phyloP scores from a whole-genome alignment of 1,139 yeast genomes.

The Debaryomyces robertsiae region DNA sequence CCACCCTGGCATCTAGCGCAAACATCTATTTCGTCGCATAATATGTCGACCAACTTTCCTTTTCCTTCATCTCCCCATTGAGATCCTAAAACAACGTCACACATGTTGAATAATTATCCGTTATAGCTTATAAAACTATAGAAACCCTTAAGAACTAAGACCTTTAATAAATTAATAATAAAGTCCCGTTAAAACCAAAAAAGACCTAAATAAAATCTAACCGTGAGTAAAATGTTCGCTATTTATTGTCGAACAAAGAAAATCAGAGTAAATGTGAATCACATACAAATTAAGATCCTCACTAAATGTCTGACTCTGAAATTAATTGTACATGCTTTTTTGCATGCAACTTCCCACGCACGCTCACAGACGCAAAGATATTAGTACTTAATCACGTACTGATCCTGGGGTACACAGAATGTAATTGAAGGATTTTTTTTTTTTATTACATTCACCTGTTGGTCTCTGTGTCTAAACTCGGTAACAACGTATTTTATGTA shows the following conservation, averaged over 20 bases:
- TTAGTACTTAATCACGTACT: no score
- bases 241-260: neutral
- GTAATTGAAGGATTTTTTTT: no score
- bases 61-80: slow-evolving; percentile 99
- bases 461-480: no score
- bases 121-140: slow-evolving; percentile 9
- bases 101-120: slow-evolving; percentile 44
- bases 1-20: slow-evolving; percentile 99
- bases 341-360: neutral
- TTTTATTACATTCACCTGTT: no score
- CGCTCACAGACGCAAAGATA: no score
- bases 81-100: slow-evolving; percentile 93
- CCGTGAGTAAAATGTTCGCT: slow-evolving; percentile 2
- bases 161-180: slow-evolving; percentile 10
- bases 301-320: slow-evolving; percentile 12
- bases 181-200: slow-evolving; percentile 18
- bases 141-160: slow-evolving; percentile 12
- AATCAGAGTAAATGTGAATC: slow-evolving; percentile 2
- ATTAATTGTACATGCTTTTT: neutral
- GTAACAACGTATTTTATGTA: no score
- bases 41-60: slow-evolving; percentile 92
- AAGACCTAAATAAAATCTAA: slow-evolving; percentile 7
- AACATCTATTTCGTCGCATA: slow-evolving; percentile 91
- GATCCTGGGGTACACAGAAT: no score
- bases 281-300: neutral